Evolutionary conservation across 1,284 basidiomycete species (phyloP).

Genomic region (Ganoderma sinense): DNA sequence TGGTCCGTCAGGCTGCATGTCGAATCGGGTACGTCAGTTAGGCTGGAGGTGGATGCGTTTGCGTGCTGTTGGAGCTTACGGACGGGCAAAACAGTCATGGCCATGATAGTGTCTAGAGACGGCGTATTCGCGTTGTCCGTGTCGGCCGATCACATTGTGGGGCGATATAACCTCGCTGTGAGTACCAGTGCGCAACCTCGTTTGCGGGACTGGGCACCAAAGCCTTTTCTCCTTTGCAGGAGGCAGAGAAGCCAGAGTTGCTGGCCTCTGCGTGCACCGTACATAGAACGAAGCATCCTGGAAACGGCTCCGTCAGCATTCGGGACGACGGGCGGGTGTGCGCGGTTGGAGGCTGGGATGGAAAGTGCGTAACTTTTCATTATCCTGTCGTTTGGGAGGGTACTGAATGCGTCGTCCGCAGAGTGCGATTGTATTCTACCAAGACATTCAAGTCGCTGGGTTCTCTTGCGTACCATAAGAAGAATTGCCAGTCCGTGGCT

Average conservation of each 20-base stretch:
- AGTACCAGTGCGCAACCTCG: conserved; percentile 28
- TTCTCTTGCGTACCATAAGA: conserved; percentile 81
- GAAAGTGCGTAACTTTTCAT: conserved; percentile 60
- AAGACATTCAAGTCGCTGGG: conserved; percentile 82
- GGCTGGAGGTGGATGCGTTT: not conserved
- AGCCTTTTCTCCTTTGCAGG: conserved; percentile 7
- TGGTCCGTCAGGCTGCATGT: conserved; percentile 80
- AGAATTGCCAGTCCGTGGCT: conserved; percentile 71
- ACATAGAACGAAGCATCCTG: conserved; percentile 78
- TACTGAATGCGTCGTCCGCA: conserved; percentile 39
- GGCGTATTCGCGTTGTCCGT: conserved; percentile 75
- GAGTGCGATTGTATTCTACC: conserved; percentile 81
- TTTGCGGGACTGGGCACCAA: not conserved
- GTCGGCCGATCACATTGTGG: conserved; percentile 85
- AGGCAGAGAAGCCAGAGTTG: conserved; percentile 23
- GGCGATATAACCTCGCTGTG: conserved; percentile 70
- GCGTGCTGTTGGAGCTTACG: not conserved
- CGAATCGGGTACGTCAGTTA: conserved; percentile 70
- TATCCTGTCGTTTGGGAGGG: not conserved
- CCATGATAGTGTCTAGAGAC: conserved; percentile 74
- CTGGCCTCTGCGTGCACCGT: conserved; percentile 36
- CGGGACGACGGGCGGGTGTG: conserved; percentile 80
- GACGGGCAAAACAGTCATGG: conserved; percentile 73
- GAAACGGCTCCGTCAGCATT: conserved; percentile 79
- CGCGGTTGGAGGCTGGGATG: conserved; percentile 90